Evolutionary conservation across 2,329 filamentous ascomycete species (phyloP).

Genomic region (Conoideocrella luteorostrata): DNA sequence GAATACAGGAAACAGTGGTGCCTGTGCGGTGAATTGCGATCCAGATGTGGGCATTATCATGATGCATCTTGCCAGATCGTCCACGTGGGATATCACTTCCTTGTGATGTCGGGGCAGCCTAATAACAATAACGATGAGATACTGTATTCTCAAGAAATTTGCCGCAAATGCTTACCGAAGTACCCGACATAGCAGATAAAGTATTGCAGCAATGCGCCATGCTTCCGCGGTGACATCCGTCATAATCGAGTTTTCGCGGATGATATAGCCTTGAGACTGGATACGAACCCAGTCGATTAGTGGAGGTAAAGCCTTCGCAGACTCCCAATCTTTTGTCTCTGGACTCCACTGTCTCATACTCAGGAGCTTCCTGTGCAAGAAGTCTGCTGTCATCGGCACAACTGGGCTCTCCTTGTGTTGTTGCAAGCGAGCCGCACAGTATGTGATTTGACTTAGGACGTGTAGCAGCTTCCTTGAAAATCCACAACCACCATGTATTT

Average conservation of each 20-base stretch:
- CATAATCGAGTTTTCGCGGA: conserved; percentile 26
- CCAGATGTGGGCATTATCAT: conserved; percentile 35
- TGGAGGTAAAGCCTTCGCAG: conserved; percentile 8
- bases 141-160: neutral
- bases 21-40: conserved; percentile 33
- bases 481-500: conserved; percentile 35
- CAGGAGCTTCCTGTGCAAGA: conserved; percentile 20
- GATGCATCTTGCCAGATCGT: conserved; percentile 30
- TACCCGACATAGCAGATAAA: conserved; percentile 33
- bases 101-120: conserved; percentile 32
- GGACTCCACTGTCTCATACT: conserved; percentile 30
- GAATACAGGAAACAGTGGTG: conserved; percentile 35
- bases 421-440: conserved; percentile 26
- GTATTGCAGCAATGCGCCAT: conserved; percentile 32
- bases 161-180: conserved; percentile 21
- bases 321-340: conserved; percentile 20
- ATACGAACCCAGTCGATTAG: conserved; percentile 25
- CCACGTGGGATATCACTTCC: conserved; percentile 24
- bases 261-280: conserved; percentile 16
- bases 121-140: conserved; percentile 8
- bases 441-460: conserved; percentile 31
- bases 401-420: conserved; percentile 26
- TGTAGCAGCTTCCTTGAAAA: conserved; percentile 34
- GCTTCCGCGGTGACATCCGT: conserved; percentile 35
- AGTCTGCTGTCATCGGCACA: conserved; percentile 24